These are phyloP conservation scores for Moesziomyces sp. DNA, from an alignment of 1,284 basidiomycete species.

Conservation along the genomic window DNA sequence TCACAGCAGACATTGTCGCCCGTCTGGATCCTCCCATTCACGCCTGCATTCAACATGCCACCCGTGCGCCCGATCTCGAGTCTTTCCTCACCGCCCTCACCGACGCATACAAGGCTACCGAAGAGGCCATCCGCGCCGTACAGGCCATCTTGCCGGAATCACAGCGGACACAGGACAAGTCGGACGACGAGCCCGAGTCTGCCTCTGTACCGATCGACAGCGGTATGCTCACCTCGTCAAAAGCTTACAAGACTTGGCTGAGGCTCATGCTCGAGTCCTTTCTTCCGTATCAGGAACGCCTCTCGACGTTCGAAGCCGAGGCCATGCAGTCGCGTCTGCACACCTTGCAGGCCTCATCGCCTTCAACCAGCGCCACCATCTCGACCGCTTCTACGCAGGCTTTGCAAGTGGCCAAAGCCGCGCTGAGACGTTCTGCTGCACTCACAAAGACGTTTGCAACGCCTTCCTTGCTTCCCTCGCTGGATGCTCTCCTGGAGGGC, in stretches of 20 bases:
- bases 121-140: slow-evolving; percentile 24
- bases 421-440: slow-evolving; percentile 11
- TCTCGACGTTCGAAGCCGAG: slow-evolving; percentile 35
- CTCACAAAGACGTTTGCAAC: slow-evolving; percentile 40
- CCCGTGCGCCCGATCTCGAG: slow-evolving; percentile 24
- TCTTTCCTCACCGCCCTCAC: slow-evolving; percentile 21
- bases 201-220: slow-evolving; percentile 19
- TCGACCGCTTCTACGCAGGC: slow-evolving; percentile 19
- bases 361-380: slow-evolving; percentile 3
- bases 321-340: slow-evolving; percentile 36
- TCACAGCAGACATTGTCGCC: slow-evolving; percentile 21
- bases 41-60: slow-evolving; percentile 18
- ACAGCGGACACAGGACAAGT: background rate
- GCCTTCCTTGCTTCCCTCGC: slow-evolving; percentile 15
- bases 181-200: slow-evolving; percentile 10
- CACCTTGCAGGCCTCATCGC: slow-evolving; percentile 9
- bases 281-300: slow-evolving; percentile 34
- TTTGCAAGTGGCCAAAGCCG: slow-evolving; percentile 18
- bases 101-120: slow-evolving; percentile 30
- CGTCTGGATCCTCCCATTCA: slow-evolving; percentile 39
- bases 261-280: slow-evolving; percentile 37
- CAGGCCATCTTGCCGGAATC: slow-evolving; percentile 18
- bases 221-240: slow-evolving; percentile 13
- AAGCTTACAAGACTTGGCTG: slow-evolving; percentile 28
- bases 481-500: slow-evolving; percentile 21